phyloP scores from a whole-genome alignment of 148 eudicot genomes.

The Silene latifolia region DNA sequence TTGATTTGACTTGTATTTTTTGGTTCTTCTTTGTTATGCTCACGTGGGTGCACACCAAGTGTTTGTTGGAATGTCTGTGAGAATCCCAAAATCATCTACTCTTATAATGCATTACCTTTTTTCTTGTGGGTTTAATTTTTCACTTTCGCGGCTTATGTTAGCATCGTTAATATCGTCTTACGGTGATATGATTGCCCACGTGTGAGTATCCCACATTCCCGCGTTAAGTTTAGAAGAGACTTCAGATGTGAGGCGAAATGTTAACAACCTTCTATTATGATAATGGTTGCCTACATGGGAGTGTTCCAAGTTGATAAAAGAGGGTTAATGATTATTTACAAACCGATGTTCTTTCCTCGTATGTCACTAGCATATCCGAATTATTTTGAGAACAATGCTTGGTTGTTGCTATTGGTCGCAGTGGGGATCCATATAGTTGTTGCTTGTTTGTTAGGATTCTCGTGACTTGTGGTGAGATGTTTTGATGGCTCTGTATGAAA shows the following conservation, averaged over 20 bases:
- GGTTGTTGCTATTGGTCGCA: not conserved
- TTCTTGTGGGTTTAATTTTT: too few species aligned
- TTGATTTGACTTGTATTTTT: too few species aligned
- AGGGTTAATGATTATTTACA: not conserved
- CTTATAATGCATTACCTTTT: too few species aligned
- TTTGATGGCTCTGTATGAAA: too few species aligned
- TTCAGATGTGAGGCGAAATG: too few species aligned
- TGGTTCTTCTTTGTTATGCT: not conserved
- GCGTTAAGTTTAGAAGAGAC: too few species aligned
- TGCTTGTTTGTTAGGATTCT: not conserved
- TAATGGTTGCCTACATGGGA: too few species aligned
- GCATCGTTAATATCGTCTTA: too few species aligned
- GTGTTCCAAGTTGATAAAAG: not conserved
- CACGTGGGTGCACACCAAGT: not conserved
- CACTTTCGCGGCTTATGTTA: too few species aligned
- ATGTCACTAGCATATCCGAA: not conserved
- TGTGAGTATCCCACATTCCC: too few species aligned
- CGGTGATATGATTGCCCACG: too few species aligned
- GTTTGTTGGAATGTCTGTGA: conserved; percentile 3
- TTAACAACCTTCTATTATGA: too few species aligned
- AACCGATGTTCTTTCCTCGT: not conserved
- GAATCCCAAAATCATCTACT: not conserved
- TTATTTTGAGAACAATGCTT: not conserved
- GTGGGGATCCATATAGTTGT: not conserved
- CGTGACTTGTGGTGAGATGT: not conserved